Percentiles rank a stretch among this genome's conserved stretches.
phyloP scores from a whole-genome alignment of 2,329 filamentous ascomycete species.

The Fusarium sp. region DNA sequence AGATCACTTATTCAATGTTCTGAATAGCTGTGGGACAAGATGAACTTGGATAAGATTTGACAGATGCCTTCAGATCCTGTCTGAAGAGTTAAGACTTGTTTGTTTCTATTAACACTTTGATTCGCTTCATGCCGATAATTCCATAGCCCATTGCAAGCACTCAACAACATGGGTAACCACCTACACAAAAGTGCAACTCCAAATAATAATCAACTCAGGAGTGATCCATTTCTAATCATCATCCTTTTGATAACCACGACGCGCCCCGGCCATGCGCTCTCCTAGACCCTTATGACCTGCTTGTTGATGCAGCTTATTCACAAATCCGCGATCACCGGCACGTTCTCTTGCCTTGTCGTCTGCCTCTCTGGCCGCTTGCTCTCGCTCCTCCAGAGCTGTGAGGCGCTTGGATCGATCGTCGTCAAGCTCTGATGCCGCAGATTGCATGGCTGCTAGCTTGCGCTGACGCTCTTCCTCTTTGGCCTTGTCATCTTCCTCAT shows the following conservation, averaged over 20 bases:
- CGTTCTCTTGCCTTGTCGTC: constrained; percentile 75
- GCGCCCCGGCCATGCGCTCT: constrained; percentile 64
- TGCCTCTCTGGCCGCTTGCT: constrained; percentile 72
- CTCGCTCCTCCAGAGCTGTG: constrained; percentile 73
- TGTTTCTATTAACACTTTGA: constrained; percentile 4
- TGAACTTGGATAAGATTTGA: too few species aligned
- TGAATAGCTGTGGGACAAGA: not conserved
- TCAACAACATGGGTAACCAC: not conserved
- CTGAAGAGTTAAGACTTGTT: not conserved
- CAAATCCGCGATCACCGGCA: constrained; percentile 74
- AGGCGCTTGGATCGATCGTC: constrained; percentile 77
- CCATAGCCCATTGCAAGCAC: not conserved
- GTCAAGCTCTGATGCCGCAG: constrained; percentile 77
- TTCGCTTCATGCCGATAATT: not conserved
- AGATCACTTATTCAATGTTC: constrained; percentile 1
- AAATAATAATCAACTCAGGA: not conserved
- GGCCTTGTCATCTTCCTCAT: constrained; percentile 48
- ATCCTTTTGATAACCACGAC: constrained; percentile 61
- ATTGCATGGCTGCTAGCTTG: constrained; percentile 80
- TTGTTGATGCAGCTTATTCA: constrained; percentile 72
- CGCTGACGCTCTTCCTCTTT: constrained; percentile 71
- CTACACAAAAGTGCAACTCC: not conserved
- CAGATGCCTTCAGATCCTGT: too few species aligned
- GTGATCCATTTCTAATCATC: constrained; percentile 54
- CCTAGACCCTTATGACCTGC: constrained; percentile 65